phyloP scores from a whole-genome alignment of 306 rosid species.

The Lathyrus tuberosus region DNA sequence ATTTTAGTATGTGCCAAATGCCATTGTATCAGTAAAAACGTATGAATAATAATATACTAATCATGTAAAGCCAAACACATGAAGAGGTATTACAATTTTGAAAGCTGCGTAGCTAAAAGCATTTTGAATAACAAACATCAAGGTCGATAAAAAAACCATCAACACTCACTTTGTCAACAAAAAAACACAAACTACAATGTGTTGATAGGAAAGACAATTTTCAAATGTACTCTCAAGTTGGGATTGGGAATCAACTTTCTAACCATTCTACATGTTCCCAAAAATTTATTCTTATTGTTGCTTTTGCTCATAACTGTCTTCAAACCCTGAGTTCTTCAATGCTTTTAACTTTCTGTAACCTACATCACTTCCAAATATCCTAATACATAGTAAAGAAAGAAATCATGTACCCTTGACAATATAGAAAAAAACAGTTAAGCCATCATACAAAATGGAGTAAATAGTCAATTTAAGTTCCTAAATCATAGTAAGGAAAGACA shows the following conservation, averaged over 20 bases:
- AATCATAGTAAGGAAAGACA: too few species aligned
- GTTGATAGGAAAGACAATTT: neutral
- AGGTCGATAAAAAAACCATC: conserved; percentile 43
- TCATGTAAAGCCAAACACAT: conserved; percentile 1
- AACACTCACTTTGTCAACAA: conserved; percentile 37
- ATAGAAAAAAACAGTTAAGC: neutral
- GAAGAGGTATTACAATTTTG: conserved; percentile 12
- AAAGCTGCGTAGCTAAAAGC: conserved; percentile 31
- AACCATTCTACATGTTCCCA: too few species aligned
- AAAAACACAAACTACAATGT: too few species aligned
- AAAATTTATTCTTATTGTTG: too few species aligned
- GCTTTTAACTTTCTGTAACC: too few species aligned
- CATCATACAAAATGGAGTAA: conserved; percentile 1
- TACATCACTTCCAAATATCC: too few species aligned
- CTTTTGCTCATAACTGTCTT: too few species aligned
- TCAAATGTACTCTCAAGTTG: too few species aligned
- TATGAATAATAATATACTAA: neutral
- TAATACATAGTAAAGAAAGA: too few species aligned
- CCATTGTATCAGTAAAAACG: neutral
- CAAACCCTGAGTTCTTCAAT: too few species aligned
- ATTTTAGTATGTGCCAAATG: neutral
- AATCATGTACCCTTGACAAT: conserved; percentile 36
- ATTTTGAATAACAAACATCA: conserved; percentile 38
- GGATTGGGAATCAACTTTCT: too few species aligned
- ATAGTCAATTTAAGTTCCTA: too few species aligned